Percentiles rank a stretch among this genome's conserved stretches.
These are phyloP conservation scores for Lichenothelia convexa DNA, from an alignment of 495 filamentous ascomycete genomes.

Conservation along the genomic window DNA sequence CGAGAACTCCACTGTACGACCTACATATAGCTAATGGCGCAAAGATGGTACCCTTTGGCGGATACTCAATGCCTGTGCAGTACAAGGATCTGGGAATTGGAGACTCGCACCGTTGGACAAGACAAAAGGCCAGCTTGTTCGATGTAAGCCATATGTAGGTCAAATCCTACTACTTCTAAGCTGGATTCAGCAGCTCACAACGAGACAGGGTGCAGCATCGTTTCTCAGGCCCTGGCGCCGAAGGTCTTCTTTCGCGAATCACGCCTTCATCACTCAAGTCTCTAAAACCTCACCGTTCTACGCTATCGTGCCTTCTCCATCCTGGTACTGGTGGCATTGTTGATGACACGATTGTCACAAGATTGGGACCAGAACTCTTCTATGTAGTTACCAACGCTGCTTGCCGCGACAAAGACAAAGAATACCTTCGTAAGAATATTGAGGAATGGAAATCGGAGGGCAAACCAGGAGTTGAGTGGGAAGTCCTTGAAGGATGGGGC, in stretches of 20 bases:
- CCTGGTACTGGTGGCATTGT: slow-evolving; percentile 73
- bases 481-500: slow-evolving; percentile 46
- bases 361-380: slow-evolving; percentile 47
- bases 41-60: slow-evolving; percentile 95
- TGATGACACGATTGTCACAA: slow-evolving; percentile 80
- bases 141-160: slow-evolving; percentile 57
- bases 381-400: slow-evolving; percentile 96
- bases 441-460: slow-evolving; percentile 28
- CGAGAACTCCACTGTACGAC: slow-evolving; percentile 65
- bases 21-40: slow-evolving; percentile 62
- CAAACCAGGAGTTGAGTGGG: slow-evolving; percentile 40
- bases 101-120: slow-evolving; percentile 73
- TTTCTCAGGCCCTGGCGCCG: slow-evolving; percentile 60
- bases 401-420: slow-evolving; percentile 69
- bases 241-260: slow-evolving; percentile 56
- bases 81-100: slow-evolving; percentile 57
- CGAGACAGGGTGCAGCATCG: slow-evolving; percentile 42
- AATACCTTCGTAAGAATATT: slow-evolving; percentile 50
- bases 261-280: slow-evolving; percentile 51
- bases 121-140: slow-evolving; percentile 73
- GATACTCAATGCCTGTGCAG: slow-evolving; percentile 82
- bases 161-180: slow-evolving; percentile 8
- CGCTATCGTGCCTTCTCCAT: slow-evolving; percentile 64
- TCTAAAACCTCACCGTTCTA: slow-evolving; percentile 42
- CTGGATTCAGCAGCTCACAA: background rate